phyloP scores from a whole-genome alignment of 352 stramenopile species.

The Phytopythium mirpurense region DNA sequence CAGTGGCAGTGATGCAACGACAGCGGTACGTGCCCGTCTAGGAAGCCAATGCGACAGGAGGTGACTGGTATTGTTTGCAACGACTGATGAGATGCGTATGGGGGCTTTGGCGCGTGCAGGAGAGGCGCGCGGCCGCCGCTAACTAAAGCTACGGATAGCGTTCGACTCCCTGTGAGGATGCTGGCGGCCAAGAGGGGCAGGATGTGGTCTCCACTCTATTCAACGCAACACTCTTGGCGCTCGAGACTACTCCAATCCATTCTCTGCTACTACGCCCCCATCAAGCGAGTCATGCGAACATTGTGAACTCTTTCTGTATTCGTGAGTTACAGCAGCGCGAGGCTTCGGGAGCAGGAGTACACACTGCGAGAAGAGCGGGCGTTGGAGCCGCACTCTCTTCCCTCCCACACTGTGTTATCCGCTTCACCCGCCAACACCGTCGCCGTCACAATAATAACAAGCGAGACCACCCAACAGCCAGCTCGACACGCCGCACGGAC shows the following conservation, averaged over 20 bases:
- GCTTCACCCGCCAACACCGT: not conserved
- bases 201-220: no score
- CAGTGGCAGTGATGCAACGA: not conserved
- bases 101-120: not conserved
- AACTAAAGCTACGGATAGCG: no score
- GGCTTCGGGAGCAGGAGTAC: not conserved
- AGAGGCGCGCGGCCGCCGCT: not conserved
- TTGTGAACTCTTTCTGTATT: constrained; percentile 2
- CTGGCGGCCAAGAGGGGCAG: no score
- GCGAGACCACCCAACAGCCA: not conserved
- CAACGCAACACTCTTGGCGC: no score
- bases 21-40: not conserved
- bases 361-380: not conserved
- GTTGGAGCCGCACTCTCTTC: not conserved
- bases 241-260: not conserved
- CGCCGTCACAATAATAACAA: not conserved
- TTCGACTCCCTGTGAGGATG: no score
- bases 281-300: not conserved
- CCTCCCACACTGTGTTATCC: not conserved
- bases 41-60: not conserved
- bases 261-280: not conserved
- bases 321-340: not conserved
- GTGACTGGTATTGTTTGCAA: no score
- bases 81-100: not conserved
- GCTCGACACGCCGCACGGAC: not conserved